Evolutionary conservation across 805 yeast genomes (phyloP), one percentile per base, ranked within the genome.

Genomic region (Barnettozyma wickerhamii): DNA sequence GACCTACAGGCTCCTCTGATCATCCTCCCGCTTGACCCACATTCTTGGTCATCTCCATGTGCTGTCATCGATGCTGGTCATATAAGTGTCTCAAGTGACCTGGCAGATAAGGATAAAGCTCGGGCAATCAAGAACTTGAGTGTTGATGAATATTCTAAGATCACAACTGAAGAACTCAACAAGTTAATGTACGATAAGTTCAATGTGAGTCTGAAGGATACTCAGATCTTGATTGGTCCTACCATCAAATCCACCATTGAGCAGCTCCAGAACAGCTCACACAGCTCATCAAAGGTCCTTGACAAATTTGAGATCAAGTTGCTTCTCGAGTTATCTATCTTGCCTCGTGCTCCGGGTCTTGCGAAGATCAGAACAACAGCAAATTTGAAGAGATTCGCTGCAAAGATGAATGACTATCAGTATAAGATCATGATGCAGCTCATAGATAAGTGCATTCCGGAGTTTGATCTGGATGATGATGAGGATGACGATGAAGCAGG

Each of bases 1-100:
- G 98, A 95, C 62, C 68, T 95, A 33, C 96, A 90, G 56, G 95
- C 98, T 0, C 99, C 99, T 0, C 68, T 93, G 49, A 79, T 95
- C 18, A 83, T 91, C 7, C 52, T 93, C 14, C 99, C 99, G 0
- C 67, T 88, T 24, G 86, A 88, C 54, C 84, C 95, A 0, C 71
- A 77, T 10, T 77, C 76, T 48, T 81, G 87, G 79, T 71, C 81
- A 30, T 80, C 97, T 0, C 95, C 97, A 0, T 95, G 95, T 49
- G 86, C 90, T 4, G 77, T 93, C 15, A 70, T 93, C 40, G 98
- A 93, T 69, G 96, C 97, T 7, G 99, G 99, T 56, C 96, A 91
- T 60, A 82, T 95, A 19, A 81, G 88, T 48, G 78, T 93, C 13
- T 64, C 69, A 2, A 86, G 96, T 56, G 93, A 90, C 52, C 71